Conservation (phyloP, 331 rosid genomes). For the Rhamnella rubrinervis region DNA sequence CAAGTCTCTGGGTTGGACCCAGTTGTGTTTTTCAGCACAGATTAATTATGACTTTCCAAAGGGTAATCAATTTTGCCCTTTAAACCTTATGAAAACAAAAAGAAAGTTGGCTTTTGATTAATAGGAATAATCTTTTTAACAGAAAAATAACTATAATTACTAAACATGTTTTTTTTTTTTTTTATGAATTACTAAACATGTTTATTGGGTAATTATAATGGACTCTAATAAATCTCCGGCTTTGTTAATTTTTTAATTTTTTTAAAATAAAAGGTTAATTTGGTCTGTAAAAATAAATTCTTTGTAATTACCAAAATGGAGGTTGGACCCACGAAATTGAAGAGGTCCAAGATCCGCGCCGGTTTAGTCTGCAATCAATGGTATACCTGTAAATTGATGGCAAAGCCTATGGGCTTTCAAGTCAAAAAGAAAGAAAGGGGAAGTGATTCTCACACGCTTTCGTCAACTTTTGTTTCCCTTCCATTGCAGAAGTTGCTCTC, state of each 20-base stretch:
- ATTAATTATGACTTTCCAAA: not conserved
- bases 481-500: not conserved
- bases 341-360: constrained; percentile 8
- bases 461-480: constrained; percentile 28
- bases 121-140: not conserved
- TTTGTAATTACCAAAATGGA: not conserved
- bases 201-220: not conserved
- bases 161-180: not conserved
- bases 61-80: not conserved
- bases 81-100: not conserved
- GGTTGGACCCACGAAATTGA: constrained; percentile 6
- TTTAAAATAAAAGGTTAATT: no score
- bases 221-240: not conserved
- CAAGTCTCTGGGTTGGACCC: not conserved
- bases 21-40: not conserved
- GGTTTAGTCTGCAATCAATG: not conserved
- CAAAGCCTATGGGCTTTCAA: not conserved
- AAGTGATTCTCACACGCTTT: constrained; percentile 23
- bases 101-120: not conserved
- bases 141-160: not conserved
- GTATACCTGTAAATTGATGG: constrained; percentile 22
- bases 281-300: no score
- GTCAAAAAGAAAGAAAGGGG: not conserved
- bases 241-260: not conserved
- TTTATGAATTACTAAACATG: not conserved